These are phyloP conservation scores for Gorgonomyces haynaldii DNA, from an alignment of 192 early-diverging fungal species.

Conservation along the genomic window DNA sequence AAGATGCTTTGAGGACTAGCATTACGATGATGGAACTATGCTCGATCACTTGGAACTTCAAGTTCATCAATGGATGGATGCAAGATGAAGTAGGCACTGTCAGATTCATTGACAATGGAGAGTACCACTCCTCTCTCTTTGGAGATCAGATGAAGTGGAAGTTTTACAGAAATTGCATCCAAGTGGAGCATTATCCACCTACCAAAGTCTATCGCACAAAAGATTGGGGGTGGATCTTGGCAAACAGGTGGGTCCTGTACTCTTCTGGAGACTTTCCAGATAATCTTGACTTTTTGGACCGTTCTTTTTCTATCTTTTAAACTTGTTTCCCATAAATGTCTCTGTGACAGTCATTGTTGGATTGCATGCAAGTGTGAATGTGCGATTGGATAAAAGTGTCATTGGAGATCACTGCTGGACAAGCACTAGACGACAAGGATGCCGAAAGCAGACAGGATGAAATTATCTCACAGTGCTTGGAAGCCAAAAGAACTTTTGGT, in stretches of 20 bases:
- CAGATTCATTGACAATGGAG: background rate
- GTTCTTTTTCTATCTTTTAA: too few species aligned
- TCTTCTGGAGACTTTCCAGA: too few species aligned
- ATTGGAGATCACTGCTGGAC: too few species aligned
- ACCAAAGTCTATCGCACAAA: background rate
- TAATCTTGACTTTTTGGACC: too few species aligned
- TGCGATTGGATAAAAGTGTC: too few species aligned
- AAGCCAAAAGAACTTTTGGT: too few species aligned
- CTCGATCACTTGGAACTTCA: background rate
- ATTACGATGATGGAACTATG: background rate
- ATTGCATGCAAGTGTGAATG: too few species aligned
- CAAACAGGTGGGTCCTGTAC: constrained; percentile 2
- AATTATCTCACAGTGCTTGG: too few species aligned
- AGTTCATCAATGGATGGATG: background rate
- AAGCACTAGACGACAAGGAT: too few species aligned
- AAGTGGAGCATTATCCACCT: constrained; percentile 8
- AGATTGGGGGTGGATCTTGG: constrained; percentile 6
- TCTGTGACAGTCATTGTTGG: too few species aligned
- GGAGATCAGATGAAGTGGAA: constrained; percentile 1
- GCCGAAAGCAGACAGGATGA: too few species aligned
- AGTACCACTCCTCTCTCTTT: constrained; percentile 3
- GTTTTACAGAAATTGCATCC: constrained; percentile 2
- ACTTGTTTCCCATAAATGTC: too few species aligned
- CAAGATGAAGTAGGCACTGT: background rate
- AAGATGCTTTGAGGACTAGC: background rate